These are phyloP conservation scores for Ogataea glucozyma DNA, from an alignment of 805 yeast species.

Conservation along the genomic window DNA sequence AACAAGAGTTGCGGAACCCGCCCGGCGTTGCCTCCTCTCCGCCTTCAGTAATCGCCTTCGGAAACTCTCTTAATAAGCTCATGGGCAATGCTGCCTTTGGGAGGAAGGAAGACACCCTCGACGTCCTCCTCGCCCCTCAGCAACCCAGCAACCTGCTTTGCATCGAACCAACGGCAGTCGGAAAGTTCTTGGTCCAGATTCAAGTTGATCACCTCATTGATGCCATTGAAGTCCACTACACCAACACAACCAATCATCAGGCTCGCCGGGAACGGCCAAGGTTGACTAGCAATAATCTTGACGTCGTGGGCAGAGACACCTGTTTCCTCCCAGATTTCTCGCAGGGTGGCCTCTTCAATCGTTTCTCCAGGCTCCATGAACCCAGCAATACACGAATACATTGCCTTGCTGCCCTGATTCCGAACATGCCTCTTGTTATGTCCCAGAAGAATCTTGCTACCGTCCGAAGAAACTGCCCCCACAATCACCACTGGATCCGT, in stretches of 20 bases:
- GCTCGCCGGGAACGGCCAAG: constrained; percentile 97
- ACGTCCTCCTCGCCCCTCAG: constrained; percentile 16
- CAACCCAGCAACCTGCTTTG: constrained; percentile 44
- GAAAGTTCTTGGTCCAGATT: constrained; percentile 83
- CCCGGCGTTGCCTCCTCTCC: too few relatives aligned
- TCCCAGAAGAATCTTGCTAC: constrained; percentile 67
- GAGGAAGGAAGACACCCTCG: constrained; percentile 42
- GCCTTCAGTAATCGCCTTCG: constrained; percentile 3
- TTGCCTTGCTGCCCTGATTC: constrained; percentile 32
- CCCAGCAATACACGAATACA: constrained; percentile 91
- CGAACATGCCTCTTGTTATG: constrained; percentile 60
- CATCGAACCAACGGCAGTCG: constrained; percentile 85
- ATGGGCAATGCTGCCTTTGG: constrained; percentile 45
- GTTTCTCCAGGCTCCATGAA: constrained; percentile 96
- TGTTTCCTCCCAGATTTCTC: constrained; percentile 96
- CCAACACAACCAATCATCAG: constrained; percentile 93
- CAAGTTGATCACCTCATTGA: constrained; percentile 62
- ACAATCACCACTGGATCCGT: constrained; percentile 88
- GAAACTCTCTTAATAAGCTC: constrained; percentile 38
- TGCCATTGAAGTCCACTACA: constrained; percentile 67
- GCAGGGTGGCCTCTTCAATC: constrained; percentile 78
- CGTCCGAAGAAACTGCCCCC: constrained; percentile 65
- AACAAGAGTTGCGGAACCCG: too few relatives aligned
- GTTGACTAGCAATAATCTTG: constrained; percentile 72
- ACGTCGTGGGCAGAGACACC: constrained; percentile 69